Conservation (phyloP, 2,329 filamentous ascomycete genomes). For the Falciphora oryzae region DNA sequence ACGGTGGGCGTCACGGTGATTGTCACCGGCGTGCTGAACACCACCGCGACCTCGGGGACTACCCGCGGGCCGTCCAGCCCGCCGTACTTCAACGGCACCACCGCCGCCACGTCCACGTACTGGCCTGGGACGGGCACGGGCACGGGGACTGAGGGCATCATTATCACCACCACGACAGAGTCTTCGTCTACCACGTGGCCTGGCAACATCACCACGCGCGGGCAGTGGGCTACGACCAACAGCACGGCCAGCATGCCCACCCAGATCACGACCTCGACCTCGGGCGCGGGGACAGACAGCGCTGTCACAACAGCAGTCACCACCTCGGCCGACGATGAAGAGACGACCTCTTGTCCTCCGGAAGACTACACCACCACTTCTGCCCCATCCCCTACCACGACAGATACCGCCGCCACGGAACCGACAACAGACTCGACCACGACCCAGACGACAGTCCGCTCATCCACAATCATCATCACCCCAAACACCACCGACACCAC, state of each 20-base stretch:
- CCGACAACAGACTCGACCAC: background rate
- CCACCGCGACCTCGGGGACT: background rate
- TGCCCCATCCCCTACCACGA: too few relatives aligned
- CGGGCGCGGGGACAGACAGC: too few relatives aligned
- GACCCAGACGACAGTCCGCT: too few relatives aligned
- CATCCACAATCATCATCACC: too few relatives aligned
- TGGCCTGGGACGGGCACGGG: background rate
- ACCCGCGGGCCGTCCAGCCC: background rate
- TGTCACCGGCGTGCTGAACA: background rate
- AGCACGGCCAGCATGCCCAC: background rate
- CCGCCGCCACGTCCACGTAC: background rate
- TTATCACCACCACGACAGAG: background rate
- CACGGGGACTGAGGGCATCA: background rate
- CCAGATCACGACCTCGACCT: background rate
- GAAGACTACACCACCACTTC: background rate
- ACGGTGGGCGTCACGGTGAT: slow-evolving; percentile 7
- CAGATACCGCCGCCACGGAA: too few relatives aligned
- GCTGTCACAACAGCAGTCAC: background rate
- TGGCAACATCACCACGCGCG: slow-evolving; percentile 3
- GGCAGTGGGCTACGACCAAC: background rate
- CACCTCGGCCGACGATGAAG: background rate
- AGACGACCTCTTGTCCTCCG: background rate
- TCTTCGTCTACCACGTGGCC: background rate
- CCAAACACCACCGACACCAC: too few relatives aligned
- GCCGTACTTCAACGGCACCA: slow-evolving; percentile 2